Percentiles rank a stretch among this genome's conserved stretches.
These are phyloP conservation scores for Aspergillus mulundensis DNA, from an alignment of 495 filamentous ascomycete genomes.

Conservation along the genomic window DNA sequence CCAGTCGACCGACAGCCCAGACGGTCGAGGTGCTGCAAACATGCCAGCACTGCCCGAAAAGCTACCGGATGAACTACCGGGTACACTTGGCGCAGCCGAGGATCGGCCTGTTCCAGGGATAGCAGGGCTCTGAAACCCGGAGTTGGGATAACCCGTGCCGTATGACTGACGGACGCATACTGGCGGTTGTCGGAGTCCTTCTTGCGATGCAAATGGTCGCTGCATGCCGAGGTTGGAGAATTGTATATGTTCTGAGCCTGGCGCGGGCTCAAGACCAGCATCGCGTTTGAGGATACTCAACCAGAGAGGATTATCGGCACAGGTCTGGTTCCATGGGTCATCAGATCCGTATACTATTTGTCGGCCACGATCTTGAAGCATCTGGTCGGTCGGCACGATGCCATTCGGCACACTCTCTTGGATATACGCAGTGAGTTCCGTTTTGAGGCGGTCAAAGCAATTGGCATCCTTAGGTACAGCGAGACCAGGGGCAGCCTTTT, in stretches of 20 bases:
- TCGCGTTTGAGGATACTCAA: constrained; percentile 64
- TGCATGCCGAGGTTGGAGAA: constrained; percentile 38
- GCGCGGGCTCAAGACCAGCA: constrained; percentile 44
- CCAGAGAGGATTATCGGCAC: constrained; percentile 62
- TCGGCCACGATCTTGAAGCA: constrained; percentile 60
- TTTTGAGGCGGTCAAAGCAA: constrained; percentile 50
- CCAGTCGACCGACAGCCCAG: constrained; percentile 38
- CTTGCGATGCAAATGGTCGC: constrained; percentile 35
- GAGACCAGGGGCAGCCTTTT: constrained; percentile 20
- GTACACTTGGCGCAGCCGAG: constrained; percentile 33
- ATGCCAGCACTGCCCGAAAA: constrained; percentile 38
- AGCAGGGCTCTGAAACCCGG: constrained; percentile 36
- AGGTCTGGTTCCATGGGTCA: constrained; percentile 70
- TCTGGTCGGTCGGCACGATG: constrained; percentile 52
- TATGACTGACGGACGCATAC: constrained; percentile 24
- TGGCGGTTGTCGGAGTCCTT: constrained; percentile 28
- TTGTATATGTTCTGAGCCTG: constrained; percentile 32
- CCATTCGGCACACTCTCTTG: constrained; percentile 45
- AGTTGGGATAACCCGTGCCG: constrained; percentile 28
- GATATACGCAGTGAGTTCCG: constrained; percentile 55
- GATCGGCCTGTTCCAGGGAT: constrained; percentile 34
- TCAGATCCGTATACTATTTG: constrained; percentile 61
- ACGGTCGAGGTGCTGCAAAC: constrained; percentile 24
- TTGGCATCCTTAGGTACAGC: constrained; percentile 35
- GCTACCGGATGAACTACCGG: constrained; percentile 38